Evolutionary conservation across 129 eudicot species (phyloP).

Genomic region (Flaveria brownii): DNA sequence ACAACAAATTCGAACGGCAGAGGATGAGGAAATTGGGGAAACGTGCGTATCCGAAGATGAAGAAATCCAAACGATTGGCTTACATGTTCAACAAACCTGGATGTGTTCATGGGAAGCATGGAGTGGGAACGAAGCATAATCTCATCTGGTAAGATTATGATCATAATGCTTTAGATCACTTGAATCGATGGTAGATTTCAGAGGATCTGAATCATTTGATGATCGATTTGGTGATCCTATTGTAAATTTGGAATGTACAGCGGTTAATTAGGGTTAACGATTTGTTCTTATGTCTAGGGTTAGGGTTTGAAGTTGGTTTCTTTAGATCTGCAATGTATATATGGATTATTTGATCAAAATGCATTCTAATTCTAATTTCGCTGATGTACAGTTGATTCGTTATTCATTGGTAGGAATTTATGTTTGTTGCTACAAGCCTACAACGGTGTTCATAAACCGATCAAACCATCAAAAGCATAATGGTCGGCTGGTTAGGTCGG

Average conservation of each 20-base stretch:
- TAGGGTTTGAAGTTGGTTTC: conserved; percentile 26
- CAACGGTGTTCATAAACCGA: not conserved
- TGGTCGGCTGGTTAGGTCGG: too few relatives aligned
- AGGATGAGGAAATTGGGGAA: conserved; percentile 91
- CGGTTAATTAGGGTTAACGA: conserved; percentile 26
- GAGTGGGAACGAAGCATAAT: conserved; percentile 60
- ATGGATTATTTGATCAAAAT: conserved; percentile 21
- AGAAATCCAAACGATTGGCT: conserved; percentile 51
- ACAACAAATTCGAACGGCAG: conserved; percentile 46
- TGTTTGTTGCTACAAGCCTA: not conserved
- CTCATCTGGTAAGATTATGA: conserved; percentile 25
- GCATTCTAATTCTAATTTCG: conserved; percentile 21
- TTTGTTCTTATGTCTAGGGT: conserved; percentile 13
- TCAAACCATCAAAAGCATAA: too few relatives aligned
- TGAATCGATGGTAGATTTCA: not conserved
- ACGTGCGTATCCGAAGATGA: conserved; percentile 47
- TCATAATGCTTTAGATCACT: not conserved
- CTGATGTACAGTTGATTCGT: not conserved
- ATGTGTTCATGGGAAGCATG: conserved; percentile 66
- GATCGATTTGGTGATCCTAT: conserved; percentile 13
- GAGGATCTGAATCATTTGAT: too few relatives aligned
- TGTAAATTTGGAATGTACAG: conserved; percentile 27
- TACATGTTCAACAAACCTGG: conserved; percentile 54
- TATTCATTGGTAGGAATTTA: not conserved
- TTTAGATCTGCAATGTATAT: conserved; percentile 27